Evolutionary conservation across 2,329 filamentous ascomycete genomes (phyloP).

Genomic region (Aspergillus novofumigatus): DNA sequence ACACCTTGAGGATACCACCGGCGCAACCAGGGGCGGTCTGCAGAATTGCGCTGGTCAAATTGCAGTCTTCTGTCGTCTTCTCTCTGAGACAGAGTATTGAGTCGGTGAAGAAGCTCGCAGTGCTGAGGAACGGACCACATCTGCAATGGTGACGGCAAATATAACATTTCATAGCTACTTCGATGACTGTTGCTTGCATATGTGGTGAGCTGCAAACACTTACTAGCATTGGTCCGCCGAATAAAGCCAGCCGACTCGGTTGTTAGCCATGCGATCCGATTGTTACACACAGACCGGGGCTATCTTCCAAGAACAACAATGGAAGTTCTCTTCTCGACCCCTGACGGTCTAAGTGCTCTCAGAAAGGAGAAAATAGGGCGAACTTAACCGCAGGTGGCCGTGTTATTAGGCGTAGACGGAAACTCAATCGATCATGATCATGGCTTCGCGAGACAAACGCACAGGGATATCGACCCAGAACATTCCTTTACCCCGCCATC

Average conservation of each 20-base stretch:
- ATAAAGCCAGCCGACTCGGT: not conserved
- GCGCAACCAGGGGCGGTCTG: slow-evolving; percentile 17
- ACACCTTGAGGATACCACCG: slow-evolving; percentile 18
- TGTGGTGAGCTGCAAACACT: slow-evolving; percentile 5
- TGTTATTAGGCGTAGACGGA: not conserved
- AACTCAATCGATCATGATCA: not conserved
- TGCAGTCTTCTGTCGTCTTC: not conserved
- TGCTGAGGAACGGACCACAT: slow-evolving; percentile 2
- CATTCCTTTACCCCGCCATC: not conserved
- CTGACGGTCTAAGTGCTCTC: not conserved
- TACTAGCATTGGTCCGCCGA: slow-evolving; percentile 1
- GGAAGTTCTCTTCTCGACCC: not conserved
- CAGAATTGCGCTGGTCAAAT: slow-evolving; percentile 1
- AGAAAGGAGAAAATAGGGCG: not conserved
- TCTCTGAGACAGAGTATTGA: slow-evolving; percentile 6
- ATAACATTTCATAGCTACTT: not conserved
- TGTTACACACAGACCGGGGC: slow-evolving; percentile 1
- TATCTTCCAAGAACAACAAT: not conserved
- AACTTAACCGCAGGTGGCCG: not conserved
- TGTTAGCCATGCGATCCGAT: slow-evolving; percentile 3
- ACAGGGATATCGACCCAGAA: not conserved
- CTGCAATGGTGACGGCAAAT: slow-evolving; percentile 1
- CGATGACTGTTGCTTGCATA: slow-evolving; percentile 4
- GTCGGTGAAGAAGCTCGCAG: slow-evolving; percentile 16
- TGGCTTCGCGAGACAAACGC: not conserved